Base-by-base conservation (phyloP, 2,329 filamentous ascomycete genomes). In the Penicillium hesseltinei region DNA sequence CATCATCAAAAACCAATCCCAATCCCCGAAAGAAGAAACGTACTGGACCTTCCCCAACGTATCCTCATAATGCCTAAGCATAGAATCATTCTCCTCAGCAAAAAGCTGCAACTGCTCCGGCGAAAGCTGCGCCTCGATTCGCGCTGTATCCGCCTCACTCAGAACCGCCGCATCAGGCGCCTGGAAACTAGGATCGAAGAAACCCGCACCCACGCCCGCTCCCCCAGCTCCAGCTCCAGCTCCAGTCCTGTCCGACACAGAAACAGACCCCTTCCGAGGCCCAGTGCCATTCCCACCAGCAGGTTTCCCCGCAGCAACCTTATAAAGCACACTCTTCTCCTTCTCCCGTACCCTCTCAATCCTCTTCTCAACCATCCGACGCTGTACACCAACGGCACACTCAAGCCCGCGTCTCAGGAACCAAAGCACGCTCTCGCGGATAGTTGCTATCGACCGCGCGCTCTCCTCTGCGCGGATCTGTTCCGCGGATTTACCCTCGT, bases 41-140 rank as follows among this genome's bases (percentile, higher is more conserved):
- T 84, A 95, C 90, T 89, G 90, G 64, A 97, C 91, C 82, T 97
- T 94, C 74, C 92, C 89, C 72, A 97, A 79, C n/a, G 90, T 92
- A 76, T 89, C 91, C 75, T 97, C 91, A 74, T 95, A 96, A 75
- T 96, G 90, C 74, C 89, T 90, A 66, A 97, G 82, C 87, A 99
- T 92, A 62, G 91, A 88, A 74, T 92, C 88, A 71, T 97, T 97
- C 71, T 95, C 92, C 75, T 91, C 85, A 66, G 93, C 92, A 77
- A 99, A 97, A 71, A 96, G 84, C 73, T 97, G 93, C 51, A 94
- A 79, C 75, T 97, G 93, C 71, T 97, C 92, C 23, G 87, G 82
- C 19, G 89, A 91, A 60, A 97, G 78, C 61, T 87, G 84, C 42
- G 85, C 72, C 69, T 83, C 80, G 42, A 81, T 78, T 7, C 72